These are phyloP conservation scores for Penicillium thymicola DNA, from an alignment of 2,329 filamentous ascomycete species.

Conservation along the genomic window DNA sequence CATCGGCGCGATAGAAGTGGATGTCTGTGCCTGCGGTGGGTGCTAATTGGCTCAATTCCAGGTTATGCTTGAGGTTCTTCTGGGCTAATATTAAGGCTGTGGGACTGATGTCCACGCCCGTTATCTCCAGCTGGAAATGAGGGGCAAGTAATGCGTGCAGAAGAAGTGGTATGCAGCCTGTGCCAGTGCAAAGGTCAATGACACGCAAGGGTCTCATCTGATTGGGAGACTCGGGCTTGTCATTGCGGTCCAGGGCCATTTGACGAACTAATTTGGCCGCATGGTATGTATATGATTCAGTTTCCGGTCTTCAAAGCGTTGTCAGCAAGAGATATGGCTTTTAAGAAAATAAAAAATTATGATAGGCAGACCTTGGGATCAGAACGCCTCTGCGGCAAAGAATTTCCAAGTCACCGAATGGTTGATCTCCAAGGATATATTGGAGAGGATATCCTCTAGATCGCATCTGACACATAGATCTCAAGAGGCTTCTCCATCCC, in stretches of 20 bases:
- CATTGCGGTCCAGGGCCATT: constrained; percentile 1
- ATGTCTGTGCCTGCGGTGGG: constrained; percentile 35
- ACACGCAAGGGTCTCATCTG: constrained; percentile 52
- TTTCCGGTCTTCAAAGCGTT: constrained; percentile 54
- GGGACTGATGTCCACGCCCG: constrained; percentile 71
- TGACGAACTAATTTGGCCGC: constrained; percentile 49
- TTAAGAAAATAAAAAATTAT: not conserved
- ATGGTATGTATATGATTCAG: constrained; percentile 63
- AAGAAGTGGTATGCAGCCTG: constrained; percentile 82
- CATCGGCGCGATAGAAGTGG: constrained; percentile 48
- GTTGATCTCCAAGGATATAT: constrained; percentile 84
- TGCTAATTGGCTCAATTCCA: constrained; percentile 27
- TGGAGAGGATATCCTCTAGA: constrained; percentile 74
- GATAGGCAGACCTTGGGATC: constrained; percentile 64
- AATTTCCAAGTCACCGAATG: constrained; percentile 80
- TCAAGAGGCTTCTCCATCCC: constrained; percentile 33
- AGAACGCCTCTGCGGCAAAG: constrained; percentile 72
- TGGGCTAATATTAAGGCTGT: constrained; percentile 63
- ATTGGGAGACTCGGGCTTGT: not conserved
- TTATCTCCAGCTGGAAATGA: constrained; percentile 49
- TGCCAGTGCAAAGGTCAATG: constrained; percentile 85
- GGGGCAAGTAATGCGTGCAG: constrained; percentile 60
- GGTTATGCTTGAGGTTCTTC: constrained; percentile 60
- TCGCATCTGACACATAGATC: constrained; percentile 41
- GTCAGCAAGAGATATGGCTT: not conserved